Evolutionary conservation across 768 basidiomycete species (phyloP), one percentile per base, ranked within the genome.

Genomic region (Suillus decipiens): DNA sequence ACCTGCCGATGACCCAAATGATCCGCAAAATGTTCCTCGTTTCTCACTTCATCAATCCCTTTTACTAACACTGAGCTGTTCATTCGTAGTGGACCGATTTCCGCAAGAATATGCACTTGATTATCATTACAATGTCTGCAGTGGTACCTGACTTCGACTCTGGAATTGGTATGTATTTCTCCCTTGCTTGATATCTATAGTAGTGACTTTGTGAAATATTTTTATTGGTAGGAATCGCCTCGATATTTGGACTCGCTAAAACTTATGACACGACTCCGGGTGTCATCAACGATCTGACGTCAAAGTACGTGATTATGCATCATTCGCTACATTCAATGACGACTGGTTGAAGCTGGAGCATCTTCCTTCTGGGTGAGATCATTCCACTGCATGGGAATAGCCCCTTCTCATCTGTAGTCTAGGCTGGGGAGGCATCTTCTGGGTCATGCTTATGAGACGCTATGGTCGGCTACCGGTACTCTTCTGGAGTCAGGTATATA

Each of bases 141-240:
- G 80, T 84, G 42, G 75, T 84, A 5, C 85, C 85, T 6, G 84
- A 86, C 62, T 85, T 86, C 63, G 76, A 80, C 61, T 84, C 84
- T 2, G 83, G 78, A 0, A 79, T 82, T 24, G 85, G 85, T 81
- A 10, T 14, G 73, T 4, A 51, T 51, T 51, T 31, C 9, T 28
- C 50, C 28, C 50, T 51, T 15, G 24, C 47, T 15, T 3, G 8
- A 10, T 17, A 50, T 9, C 15, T 28, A 17, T 9, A 11, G 9
- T 51, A 9, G 28, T 17, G 28, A 17, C 50, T 17, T 28, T 17
- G 0, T 31, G 50, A 51, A 10, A 51, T 28, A 14, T 12, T 7
- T 24, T 15, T 48, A 8, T 22, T n/a, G 31, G 10, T 60, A 82
- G 81, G 82, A 63, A 86, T 86, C 59, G 84, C 84, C 12, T 69